Conservation (phyloP, 805 yeast species). For the Lipomyces sp. region DNA sequence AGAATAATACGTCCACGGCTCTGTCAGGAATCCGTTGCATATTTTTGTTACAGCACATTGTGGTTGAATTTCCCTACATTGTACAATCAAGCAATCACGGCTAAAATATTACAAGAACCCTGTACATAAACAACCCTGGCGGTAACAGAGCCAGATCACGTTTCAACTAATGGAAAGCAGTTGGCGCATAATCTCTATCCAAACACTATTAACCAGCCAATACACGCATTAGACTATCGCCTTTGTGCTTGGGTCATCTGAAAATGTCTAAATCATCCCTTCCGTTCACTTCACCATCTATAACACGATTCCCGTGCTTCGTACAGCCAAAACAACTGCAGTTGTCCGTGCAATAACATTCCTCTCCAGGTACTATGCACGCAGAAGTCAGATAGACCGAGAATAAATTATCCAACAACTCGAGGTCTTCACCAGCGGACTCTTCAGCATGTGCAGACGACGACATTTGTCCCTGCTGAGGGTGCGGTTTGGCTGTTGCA, state of each 20-base stretch:
- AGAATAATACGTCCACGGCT: no score
- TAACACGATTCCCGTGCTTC: constrained; percentile 26
- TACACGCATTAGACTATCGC: no score
- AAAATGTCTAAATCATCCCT: background rate
- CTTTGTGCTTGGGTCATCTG: background rate
- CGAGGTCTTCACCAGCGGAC: background rate
- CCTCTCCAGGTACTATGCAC: constrained; percentile 39
- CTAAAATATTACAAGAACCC: no score
- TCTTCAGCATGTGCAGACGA: background rate
- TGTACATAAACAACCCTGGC: no score
- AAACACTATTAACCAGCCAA: no score
- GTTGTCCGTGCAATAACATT: constrained; percentile 37
- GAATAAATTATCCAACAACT: constrained; percentile 29
- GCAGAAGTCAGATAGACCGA: constrained; percentile 38
- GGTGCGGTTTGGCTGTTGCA: background rate
- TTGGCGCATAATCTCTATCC: no score
- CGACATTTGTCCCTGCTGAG: background rate
- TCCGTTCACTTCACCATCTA: constrained; percentile 2
- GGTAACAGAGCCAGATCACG: no score
- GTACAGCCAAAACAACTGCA: constrained; percentile 39
- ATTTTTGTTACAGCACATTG: no score
- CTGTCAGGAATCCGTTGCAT: no score
- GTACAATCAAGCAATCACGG: no score
- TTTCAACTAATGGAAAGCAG: no score
- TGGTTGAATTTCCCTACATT: no score